phyloP scores from a whole-genome alignment of 2,329 filamentous ascomycete genomes.

The Rhinocladiella similis region DNA sequence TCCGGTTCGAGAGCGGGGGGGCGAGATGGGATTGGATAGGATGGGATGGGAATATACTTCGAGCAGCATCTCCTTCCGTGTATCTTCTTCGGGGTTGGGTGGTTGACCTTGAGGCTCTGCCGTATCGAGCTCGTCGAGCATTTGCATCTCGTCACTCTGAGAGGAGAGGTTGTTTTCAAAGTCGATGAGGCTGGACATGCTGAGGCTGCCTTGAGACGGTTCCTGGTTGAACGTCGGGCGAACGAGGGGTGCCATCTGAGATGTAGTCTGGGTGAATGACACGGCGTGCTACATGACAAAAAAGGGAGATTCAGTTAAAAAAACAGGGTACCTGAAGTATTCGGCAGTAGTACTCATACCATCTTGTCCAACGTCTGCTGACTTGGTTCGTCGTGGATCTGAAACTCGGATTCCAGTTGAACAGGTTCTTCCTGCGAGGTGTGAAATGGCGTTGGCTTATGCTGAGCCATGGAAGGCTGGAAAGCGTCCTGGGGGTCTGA shows the following conservation, averaged over 20 bases:
- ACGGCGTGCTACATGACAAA: constrained; percentile 19
- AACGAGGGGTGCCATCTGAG: constrained; percentile 17
- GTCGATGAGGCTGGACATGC: constrained; percentile 30
- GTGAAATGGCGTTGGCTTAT: constrained; percentile 19
- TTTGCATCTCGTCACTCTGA: constrained; percentile 23
- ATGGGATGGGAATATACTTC: constrained; percentile 13
- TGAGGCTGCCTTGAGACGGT: constrained; percentile 26
- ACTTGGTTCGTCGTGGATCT: constrained; percentile 30
- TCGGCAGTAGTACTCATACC: constrained; percentile 14
- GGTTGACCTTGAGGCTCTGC: constrained; percentile 26
- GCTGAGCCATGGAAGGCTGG: constrained; percentile 7
- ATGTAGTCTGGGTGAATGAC: constrained; percentile 22
- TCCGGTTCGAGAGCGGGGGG: not conserved
- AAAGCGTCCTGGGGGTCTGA: constrained; percentile 5
- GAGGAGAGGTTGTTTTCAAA: constrained; percentile 25
- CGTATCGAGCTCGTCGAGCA: constrained; percentile 34
- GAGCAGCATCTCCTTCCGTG: constrained; percentile 26
- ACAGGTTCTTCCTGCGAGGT: constrained; percentile 23
- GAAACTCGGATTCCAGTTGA: constrained; percentile 27
- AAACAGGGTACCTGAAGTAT: too few relatives aligned
- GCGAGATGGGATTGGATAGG: not conserved
- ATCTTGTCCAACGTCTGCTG: constrained; percentile 29
- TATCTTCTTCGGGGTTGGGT: constrained; percentile 30
- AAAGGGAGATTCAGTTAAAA: not conserved
- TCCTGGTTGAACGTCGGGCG: constrained; percentile 21